A percentile compares a stretch with the other conserved stretches of the same genome.
phyloP scores from a whole-genome alignment of 2,329 filamentous ascomycete species.

The Chrysosphaeria jannelii region DNA sequence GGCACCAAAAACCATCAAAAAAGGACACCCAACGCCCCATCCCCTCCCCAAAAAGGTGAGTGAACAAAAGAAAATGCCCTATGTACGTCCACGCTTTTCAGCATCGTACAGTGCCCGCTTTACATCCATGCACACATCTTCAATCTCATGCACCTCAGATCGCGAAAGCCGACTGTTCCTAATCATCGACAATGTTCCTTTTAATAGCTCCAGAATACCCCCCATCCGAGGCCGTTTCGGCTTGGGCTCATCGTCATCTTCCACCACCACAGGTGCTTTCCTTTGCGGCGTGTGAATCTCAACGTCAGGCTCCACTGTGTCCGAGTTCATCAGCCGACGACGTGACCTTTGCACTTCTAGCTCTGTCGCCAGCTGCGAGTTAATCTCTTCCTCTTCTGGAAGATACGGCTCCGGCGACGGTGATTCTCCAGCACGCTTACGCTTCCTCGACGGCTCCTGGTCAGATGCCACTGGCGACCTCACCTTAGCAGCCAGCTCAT shows the following conservation, averaged over 20 bases:
- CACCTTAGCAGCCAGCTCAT: too few relatives aligned
- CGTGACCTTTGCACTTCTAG: slow-evolving; percentile 5
- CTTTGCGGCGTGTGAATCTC: neutral
- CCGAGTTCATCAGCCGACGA: neutral
- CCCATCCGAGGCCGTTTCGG: slow-evolving; percentile 10
- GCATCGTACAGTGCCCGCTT: slow-evolving; percentile 45
- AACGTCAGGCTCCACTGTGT: slow-evolving; percentile 3
- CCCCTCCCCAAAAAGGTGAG: too few relatives aligned
- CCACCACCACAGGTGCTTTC: neutral
- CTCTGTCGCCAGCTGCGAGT: slow-evolving; percentile 7
- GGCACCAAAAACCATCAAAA: too few relatives aligned
- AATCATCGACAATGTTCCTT: slow-evolving; percentile 25
- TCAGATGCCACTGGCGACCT: too few relatives aligned
- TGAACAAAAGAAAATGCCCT: too few relatives aligned
- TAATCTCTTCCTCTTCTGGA: slow-evolving; percentile 7
- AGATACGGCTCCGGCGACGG: neutral
- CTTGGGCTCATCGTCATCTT: neutral
- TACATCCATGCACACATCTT: slow-evolving; percentile 54
- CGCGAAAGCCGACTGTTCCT: slow-evolving; percentile 27
- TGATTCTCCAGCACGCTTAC: neutral
- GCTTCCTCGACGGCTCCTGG: too few relatives aligned
- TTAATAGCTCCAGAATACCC: slow-evolving; percentile 22
- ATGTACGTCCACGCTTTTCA: slow-evolving; percentile 26
- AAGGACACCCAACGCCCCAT: too few relatives aligned
- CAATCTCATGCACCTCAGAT: slow-evolving; percentile 36